Evolutionary conservation across 2,329 filamentous ascomycete genomes (phyloP), one percentile per base, ranked within the genome.

Genomic region (Beauveria rudraprayagi): DNA sequence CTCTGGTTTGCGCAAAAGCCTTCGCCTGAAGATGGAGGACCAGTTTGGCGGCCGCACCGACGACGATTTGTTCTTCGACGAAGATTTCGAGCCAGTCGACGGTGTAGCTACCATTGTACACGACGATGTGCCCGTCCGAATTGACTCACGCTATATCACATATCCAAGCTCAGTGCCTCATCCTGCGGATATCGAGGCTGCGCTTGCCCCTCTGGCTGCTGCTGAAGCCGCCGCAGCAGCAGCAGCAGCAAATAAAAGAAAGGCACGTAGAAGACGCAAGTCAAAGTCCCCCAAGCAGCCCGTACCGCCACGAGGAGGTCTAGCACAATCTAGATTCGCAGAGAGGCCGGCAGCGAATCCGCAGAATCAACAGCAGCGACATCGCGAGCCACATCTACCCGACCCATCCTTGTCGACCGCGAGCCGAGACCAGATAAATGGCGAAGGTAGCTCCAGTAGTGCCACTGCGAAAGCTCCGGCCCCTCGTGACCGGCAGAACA

Each of bases 51-150:
- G 82, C 53, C 77, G 83, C 22, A 85, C 83, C 51, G 83, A 86
- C 67, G 83, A 86, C 66, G 83, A 85, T 68, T 77, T 86, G 62
- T 86, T 86, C 68, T 80, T 80, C 63, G 83, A 86, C 65, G 83
- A 86, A 66, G 83, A 86, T 67, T 84, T 85, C 62, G 83, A 85
- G 69, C 82, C 82, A 8, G 77, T 84, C 56, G 71, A 76, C 46
- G 70, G 71, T 64, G 69, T 73, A 51, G 62, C 71, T 5, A 65
- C 74, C 24, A 64, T 71, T 24, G 30, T 57, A 5, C 34, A 48
- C 2, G 34, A 54, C 11, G 50, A 60, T 14, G 28, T 44, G 14
- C 50, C 58, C 8, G 30, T 60, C 54, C 9, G 44, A 61, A 57
- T 47, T 60, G 37, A 62, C 60, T 41, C 62, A 61, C 43, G 56